These are phyloP conservation scores for Xylaria sp. DNA, from an alignment of 2,329 filamentous ascomycete genomes.

Conservation along the genomic window DNA sequence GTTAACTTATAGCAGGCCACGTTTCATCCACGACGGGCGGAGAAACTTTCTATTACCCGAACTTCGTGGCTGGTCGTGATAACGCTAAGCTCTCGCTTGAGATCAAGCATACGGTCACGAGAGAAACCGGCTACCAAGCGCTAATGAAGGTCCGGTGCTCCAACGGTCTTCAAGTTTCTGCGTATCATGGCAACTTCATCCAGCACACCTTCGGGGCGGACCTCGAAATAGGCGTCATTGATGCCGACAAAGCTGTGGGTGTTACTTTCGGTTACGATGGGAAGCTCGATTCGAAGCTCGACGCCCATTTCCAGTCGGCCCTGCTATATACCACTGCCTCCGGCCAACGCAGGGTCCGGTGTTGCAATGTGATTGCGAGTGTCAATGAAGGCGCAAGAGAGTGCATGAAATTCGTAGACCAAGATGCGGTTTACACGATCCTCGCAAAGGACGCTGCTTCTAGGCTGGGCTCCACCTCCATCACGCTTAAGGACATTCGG, in stretches of 20 bases:
- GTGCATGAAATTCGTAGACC: constrained; percentile 89
- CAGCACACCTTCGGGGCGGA: constrained; percentile 96
- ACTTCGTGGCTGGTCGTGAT: constrained; percentile 88
- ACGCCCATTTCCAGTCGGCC: constrained; percentile 96
- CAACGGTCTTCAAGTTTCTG: constrained; percentile 88
- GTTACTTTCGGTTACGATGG: constrained; percentile 95
- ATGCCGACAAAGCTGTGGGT: constrained; percentile 89
- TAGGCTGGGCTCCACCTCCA: constrained; percentile 73
- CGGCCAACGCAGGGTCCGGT: constrained; percentile 87
- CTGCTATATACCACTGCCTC: constrained; percentile 90
- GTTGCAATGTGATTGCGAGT: constrained; percentile 89
- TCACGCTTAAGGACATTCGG: constrained; percentile 81
- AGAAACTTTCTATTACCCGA: constrained; percentile 95
- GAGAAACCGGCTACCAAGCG: constrained; percentile 93
- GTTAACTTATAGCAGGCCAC: constrained; percentile 60
- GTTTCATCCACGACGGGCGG: constrained; percentile 88
- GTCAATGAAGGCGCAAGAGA: constrained; percentile 85
- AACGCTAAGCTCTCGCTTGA: constrained; percentile 81
- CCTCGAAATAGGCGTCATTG: constrained; percentile 88
- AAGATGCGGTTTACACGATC: constrained; percentile 87
- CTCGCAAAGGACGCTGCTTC: constrained; percentile 92
- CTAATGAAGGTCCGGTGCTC: constrained; percentile 99
- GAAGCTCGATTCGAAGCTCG: constrained; percentile 93
- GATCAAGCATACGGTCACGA: constrained; percentile 80
- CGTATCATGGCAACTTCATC: constrained; percentile 96